A percentile compares a stretch with the other conserved stretches of the same genome.
These are phyloP conservation scores for Colletotrichum destructivum DNA, from an alignment of 2,329 filamentous ascomycete genomes.

Conservation along the genomic window DNA sequence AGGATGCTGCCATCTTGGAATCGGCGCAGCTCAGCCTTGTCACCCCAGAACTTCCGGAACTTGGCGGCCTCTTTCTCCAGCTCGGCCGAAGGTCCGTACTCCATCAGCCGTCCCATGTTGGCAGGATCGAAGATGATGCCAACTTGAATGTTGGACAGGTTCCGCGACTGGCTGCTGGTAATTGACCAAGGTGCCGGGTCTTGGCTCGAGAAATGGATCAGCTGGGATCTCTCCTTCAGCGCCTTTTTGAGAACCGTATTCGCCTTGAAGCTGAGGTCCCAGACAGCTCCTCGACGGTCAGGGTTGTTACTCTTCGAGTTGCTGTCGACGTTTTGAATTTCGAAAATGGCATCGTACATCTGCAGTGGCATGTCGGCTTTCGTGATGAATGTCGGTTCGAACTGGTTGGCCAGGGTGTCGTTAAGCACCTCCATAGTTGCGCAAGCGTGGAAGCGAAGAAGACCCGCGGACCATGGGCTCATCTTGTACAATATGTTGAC, in stretches of 20 bases:
- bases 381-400: slow-evolving; percentile 86
- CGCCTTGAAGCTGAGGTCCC: slow-evolving; percentile 69
- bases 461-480: slow-evolving; percentile 84
- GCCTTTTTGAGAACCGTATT: slow-evolving; percentile 78
- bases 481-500: slow-evolving; percentile 94
- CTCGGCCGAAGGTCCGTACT: slow-evolving; percentile 90
- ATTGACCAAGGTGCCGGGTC: slow-evolving; percentile 62
- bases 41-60: slow-evolving; percentile 95
- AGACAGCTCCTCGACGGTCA: slow-evolving; percentile 61
- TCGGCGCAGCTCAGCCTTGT: slow-evolving; percentile 90
- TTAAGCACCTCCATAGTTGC: slow-evolving; percentile 82
- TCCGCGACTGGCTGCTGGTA: slow-evolving; percentile 43
- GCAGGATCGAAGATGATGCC: slow-evolving; percentile 81
- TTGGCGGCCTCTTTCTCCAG: slow-evolving; percentile 84
- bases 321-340: slow-evolving; percentile 53
- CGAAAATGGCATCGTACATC: slow-evolving; percentile 66
- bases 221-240: slow-evolving; percentile 80
- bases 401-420: slow-evolving; percentile 82
- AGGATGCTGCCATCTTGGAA: slow-evolving; percentile 97
- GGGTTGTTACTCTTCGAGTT: slow-evolving; percentile 45
- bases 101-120: slow-evolving; percentile 82
- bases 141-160: slow-evolving; percentile 65
- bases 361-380: slow-evolving; percentile 69
- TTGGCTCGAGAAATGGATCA: slow-evolving; percentile 72
- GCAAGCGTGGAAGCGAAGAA: slow-evolving; percentile 82